Evolutionary conservation across 495 filamentous ascomycete genomes (phyloP).

Genomic region (Talaromyces nanjingensis): DNA sequence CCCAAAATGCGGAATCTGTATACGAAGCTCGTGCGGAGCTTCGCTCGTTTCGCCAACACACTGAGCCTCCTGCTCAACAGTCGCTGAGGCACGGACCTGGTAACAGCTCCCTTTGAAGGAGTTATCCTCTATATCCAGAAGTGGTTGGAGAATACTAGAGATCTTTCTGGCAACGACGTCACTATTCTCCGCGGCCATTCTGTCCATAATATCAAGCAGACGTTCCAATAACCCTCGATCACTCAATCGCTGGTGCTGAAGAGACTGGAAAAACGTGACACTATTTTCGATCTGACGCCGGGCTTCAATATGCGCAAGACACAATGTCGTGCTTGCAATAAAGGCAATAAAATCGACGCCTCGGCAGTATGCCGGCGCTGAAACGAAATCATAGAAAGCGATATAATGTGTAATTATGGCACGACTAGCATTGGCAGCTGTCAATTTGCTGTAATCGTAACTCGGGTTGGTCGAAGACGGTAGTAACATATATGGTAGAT

Average conservation of each 20-base stretch:
- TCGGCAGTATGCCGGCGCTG: slow-evolving; percentile 26
- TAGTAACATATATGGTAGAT: slow-evolving; percentile 21
- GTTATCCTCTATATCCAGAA: slow-evolving; percentile 29
- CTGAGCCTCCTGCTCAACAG: slow-evolving; percentile 4
- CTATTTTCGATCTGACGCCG: slow-evolving; percentile 10
- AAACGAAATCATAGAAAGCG: slow-evolving; percentile 17
- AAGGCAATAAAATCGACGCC: slow-evolving; percentile 38
- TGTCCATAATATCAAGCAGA: slow-evolving; percentile 29
- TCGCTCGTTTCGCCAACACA: slow-evolving; percentile 7
- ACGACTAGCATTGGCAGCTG: slow-evolving; percentile 35
- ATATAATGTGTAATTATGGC: slow-evolving; percentile 32
- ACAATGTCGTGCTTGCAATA: slow-evolving; percentile 26
- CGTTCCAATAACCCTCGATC: slow-evolving; percentile 42
- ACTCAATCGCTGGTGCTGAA: slow-evolving; percentile 32
- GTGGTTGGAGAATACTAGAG: slow-evolving; percentile 20
- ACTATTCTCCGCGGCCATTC: slow-evolving; percentile 17
- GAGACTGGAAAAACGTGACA: slow-evolving; percentile 2
- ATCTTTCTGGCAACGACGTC: slow-evolving; percentile 27
- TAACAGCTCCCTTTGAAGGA: slow-evolving; percentile 10
- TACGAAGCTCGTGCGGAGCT: slow-evolving; percentile 13
- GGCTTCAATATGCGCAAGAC: slow-evolving; percentile 13
- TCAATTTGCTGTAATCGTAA: slow-evolving; percentile 25
- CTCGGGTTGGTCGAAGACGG: not conserved
- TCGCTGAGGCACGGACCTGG: not conserved
- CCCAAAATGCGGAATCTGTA: slow-evolving; percentile 31